Evolutionary conservation across 2,329 filamentous ascomycete genomes (phyloP), one percentile per base, ranked within the genome.

Genomic region (Magnaporthiopsis incrustans): DNA sequence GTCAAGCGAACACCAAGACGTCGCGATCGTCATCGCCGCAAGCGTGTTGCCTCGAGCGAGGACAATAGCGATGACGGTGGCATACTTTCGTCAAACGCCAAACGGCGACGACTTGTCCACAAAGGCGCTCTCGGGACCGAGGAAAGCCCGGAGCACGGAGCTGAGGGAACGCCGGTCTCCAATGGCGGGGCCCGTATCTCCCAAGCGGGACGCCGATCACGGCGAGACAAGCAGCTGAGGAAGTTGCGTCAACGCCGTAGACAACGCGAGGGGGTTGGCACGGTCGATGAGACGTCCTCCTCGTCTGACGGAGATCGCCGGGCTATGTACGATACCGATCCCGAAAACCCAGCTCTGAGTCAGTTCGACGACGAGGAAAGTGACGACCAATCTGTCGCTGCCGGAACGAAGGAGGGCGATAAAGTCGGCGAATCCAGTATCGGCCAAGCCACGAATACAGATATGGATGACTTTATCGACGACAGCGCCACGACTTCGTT

Each of bases 391-490:
- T 33, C 62, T 38, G 57, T 14, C 22, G 22, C 32, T 62, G 30
- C 30, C 30, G 22, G 35, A 57, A 15, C 6, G 30, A 50, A 63
- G 63, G 38, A 56, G 14, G 56, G 35, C 3, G 27, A 57, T 15
- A 6, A 18, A 11, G 18, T 10, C 44, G 59, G 38, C 27, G 62
- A 62, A 4, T 57, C 30, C 18, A 61, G 32, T 11, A 33, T 26
- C 6, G 61, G 44, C 3, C 27, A 50, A 18, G 64, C 56, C 8
- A 63, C 27, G 14, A 58, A 65, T 26, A 66, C 66, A 4, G 73
- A 77, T 57, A 67, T 77, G 35, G 82, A 85, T 3, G 84, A 85
- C 66, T 92, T 92, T 66, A 81, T 93, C 26, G 78, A 90, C 5
- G 77, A 89, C 59, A 85, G 89, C 30, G 84, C 84, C 0, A 85